Conservation (phyloP, 805 yeast genomes). For the Myxozyma geophila region DNA sequence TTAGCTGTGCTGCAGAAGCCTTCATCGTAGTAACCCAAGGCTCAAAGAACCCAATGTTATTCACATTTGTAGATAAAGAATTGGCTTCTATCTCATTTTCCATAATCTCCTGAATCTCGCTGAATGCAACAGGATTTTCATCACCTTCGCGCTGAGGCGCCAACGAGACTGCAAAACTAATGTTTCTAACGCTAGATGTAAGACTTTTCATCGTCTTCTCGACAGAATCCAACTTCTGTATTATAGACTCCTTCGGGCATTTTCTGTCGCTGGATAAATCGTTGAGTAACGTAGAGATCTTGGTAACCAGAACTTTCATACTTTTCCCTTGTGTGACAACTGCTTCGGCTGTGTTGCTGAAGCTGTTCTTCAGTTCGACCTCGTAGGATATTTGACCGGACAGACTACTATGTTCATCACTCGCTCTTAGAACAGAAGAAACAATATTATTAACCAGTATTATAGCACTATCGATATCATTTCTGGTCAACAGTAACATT, state of each 20-base stretch:
- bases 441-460: not conserved
- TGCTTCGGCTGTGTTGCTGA: conserved; percentile 7
- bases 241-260: conserved; percentile 7
- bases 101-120: conserved; percentile 22
- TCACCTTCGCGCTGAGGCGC: not conserved
- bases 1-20: not conserved
- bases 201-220: not conserved
- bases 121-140: conserved; percentile 1
- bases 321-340: conserved; percentile 10
- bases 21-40: not conserved
- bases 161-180: conserved; percentile 6
- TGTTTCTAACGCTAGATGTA: conserved; percentile 1
- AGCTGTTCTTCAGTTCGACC: conserved; percentile 15
- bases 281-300: not conserved
- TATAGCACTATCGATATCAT: not conserved
- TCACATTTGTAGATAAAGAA: not conserved
- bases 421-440: not conserved
- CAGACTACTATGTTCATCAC: not conserved
- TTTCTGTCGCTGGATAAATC: not conserved
- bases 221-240: not conserved
- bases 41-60: conserved; percentile 6
- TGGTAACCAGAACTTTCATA: conserved; percentile 8
- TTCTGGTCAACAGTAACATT: not conserved
- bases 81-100: not conserved
- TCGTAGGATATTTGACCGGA: conserved; percentile 3